phyloP scores from a whole-genome alignment of 148 eudicot genomes.

The Chenopodium quinoa region DNA sequence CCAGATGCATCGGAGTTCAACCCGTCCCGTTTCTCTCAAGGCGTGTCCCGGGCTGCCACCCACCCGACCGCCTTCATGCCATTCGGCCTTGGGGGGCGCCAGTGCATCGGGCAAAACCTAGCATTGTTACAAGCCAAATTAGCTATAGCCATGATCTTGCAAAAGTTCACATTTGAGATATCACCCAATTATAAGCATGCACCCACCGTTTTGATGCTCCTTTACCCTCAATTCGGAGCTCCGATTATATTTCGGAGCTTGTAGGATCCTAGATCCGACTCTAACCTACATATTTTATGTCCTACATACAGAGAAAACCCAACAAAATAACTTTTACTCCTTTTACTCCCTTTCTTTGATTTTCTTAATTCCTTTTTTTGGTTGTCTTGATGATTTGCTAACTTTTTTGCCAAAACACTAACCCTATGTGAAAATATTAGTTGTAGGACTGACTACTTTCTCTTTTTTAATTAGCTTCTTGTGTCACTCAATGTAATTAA shows the following conservation, averaged over 20 bases:
- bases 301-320: slow-evolving; percentile 4
- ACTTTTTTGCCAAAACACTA: slow-evolving; percentile 21
- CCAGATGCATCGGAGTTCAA: slow-evolving; percentile 50
- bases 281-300: background rate
- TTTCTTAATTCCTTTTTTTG: slow-evolving; percentile 1
- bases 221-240: slow-evolving; percentile 58
- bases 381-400: slow-evolving; percentile 20
- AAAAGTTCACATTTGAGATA: slow-evolving; percentile 51
- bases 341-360: slow-evolving; percentile 8
- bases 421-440: slow-evolving; percentile 26
- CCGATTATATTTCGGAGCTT: slow-evolving; percentile 46
- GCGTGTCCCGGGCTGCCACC: slow-evolving; percentile 41
- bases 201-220: slow-evolving; percentile 53
- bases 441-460: background rate
- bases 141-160: slow-evolving; percentile 59
- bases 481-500: slow-evolving; percentile 29
- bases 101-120: slow-evolving; percentile 60
- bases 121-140: slow-evolving; percentile 57
- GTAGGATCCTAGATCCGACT: slow-evolving; percentile 17
- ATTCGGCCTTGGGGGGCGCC: slow-evolving; percentile 53
- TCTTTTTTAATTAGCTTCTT: slow-evolving; percentile 1
- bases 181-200: slow-evolving; percentile 59
- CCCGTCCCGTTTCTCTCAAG: slow-evolving; percentile 50
- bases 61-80: slow-evolving; percentile 58
- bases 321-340: slow-evolving; percentile 18